Evolutionary conservation across 1,284 basidiomycete genomes (phyloP).

Genomic region (Phlebopus sp.): DNA sequence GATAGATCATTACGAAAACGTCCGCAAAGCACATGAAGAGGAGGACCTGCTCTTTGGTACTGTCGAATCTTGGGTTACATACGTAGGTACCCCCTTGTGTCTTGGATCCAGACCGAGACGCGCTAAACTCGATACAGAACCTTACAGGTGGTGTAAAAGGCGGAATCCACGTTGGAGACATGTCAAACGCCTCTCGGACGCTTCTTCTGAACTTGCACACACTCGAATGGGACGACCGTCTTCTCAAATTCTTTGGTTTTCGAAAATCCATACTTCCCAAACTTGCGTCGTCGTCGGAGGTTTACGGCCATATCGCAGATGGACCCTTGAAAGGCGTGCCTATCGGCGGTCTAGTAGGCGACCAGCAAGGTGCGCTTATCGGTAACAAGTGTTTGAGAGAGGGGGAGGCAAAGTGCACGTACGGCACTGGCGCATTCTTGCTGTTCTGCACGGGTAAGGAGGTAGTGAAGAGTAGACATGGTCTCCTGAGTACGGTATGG

Average conservation of each 20-base stretch:
- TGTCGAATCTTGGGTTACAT: conserved; percentile 94
- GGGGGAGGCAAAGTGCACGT: conserved; percentile 93
- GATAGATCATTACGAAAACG: conserved; percentile 84
- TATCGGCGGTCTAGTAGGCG: conserved; percentile 91
- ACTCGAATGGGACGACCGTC: conserved; percentile 79
- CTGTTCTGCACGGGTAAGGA: conserved; percentile 92
- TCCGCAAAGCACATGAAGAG: conserved; percentile 76
- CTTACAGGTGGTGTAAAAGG: conserved; percentile 71
- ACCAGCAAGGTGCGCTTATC: conserved; percentile 95
- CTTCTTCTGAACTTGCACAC: conserved; percentile 86
- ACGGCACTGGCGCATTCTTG: conserved; percentile 95
- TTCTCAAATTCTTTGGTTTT: conserved; percentile 88
- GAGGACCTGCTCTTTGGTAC: conserved; percentile 92
- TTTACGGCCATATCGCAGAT: conserved; percentile 76
- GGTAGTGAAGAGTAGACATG: conserved; percentile 82
- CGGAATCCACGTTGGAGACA: conserved; percentile 87
- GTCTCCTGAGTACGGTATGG: conserved; percentile 84
- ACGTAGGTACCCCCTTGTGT: conserved; percentile 51
- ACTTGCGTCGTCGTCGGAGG: conserved; percentile 89
- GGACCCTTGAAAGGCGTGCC: conserved; percentile 77
- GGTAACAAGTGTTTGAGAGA: conserved; percentile 90
- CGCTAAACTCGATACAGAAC: conserved; percentile 52
- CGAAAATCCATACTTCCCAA: conserved; percentile 78
- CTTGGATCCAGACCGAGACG: conserved; percentile 8
- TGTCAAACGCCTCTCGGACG: conserved; percentile 97